Evolutionary conservation across 2,329 filamentous ascomycete species (phyloP), one percentile per base, ranked within the genome.

Genomic region (Emericellopsis cladophorae): DNA sequence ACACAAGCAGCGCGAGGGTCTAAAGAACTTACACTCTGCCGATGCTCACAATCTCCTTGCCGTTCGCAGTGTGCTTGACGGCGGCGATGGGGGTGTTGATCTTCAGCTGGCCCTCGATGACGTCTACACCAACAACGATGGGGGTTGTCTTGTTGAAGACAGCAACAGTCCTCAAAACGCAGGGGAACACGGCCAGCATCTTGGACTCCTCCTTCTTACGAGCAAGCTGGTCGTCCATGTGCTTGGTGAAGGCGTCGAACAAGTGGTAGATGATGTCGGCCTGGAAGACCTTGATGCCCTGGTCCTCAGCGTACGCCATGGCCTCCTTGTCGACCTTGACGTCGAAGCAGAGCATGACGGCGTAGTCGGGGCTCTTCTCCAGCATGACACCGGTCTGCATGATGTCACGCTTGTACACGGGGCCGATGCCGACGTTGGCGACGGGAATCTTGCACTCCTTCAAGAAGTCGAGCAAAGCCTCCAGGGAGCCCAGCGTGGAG

Each of bases 341-440:
- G 60, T 98, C 93, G 73, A 98, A 98, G 62, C 92, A 96, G 39
- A 98, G 79, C 92, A 98, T 98, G 58, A 96, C 86, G n/a, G 92
- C 92, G 52, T 81, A 93, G 58, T 98, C 89, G 49, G 87, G 87
- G 14, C 81, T 76, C 68, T 95, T 96, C 65, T 98, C 92, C 54
- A 96, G 62, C 92, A 98, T 98, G 51, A 86, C 84, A 55, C 87
- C 89, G 68, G 86, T 74, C 79, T 81, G 89, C 76, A 96, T 92
- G 41, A 98, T 85, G 63, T 98, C 92, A 54, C 92, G 86, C 72
- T 95, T 95, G 76, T 85, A 96, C 32, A 98, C 90, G 3, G 92
- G 92, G 37, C 92, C 92, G 54, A 98, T 96, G 44, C 87, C 90
- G 47, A 98, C 94, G 60, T 95, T 95, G 52, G 88, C 84, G 18